phyloP scores from a whole-genome alignment of 805 yeast genomes.

The Pichia cephalocereana region DNA sequence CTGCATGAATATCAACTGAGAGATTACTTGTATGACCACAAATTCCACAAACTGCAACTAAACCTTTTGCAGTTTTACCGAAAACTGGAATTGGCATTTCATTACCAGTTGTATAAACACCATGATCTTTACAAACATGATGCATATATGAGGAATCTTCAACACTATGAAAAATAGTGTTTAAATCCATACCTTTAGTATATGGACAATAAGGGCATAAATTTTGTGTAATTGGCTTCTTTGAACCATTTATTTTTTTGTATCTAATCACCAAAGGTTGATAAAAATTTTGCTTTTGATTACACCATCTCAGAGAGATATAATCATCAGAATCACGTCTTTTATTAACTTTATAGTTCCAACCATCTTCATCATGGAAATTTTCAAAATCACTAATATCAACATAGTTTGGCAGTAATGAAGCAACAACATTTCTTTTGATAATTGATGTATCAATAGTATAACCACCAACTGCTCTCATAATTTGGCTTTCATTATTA shows the following conservation, averaged over 20 bases:
- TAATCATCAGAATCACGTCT: not conserved
- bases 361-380: not conserved
- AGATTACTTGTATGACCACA: not conserved
- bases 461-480: not conserved
- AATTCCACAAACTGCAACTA: not conserved
- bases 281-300: not conserved
- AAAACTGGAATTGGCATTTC: constrained; percentile 21
- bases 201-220: constrained; percentile 25
- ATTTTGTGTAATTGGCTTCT: not conserved
- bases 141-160: constrained; percentile 11
- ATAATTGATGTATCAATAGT: not conserved
- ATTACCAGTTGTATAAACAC: constrained; percentile 24
- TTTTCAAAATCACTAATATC: too few species aligned
- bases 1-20: not conserved
- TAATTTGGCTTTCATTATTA: too few species aligned
- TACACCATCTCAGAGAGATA: not conserved
- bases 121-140: constrained; percentile 28
- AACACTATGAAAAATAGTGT: constrained; percentile 16
- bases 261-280: not conserved
- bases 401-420: not conserved
- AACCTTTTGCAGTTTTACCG: not conserved
- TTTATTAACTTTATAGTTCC: not conserved
- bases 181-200: constrained; percentile 1
- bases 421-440: not conserved
- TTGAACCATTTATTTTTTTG: not conserved